Evolutionary conservation across 768 basidiomycete genomes (phyloP).

Genomic region (Tephrocybe sp.): DNA sequence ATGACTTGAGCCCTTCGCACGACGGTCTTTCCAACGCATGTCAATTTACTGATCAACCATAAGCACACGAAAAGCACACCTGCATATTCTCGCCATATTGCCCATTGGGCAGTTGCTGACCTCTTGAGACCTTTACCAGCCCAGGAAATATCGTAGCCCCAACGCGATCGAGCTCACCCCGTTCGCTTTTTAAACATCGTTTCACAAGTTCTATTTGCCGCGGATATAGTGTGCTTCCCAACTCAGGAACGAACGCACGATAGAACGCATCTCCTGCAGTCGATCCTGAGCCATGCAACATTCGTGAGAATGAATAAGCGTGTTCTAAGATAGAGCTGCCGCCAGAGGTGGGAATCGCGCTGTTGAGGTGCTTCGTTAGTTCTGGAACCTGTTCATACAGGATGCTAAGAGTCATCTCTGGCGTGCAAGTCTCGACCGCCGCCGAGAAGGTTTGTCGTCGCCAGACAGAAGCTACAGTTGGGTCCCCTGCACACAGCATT

Average conservation of each 20-base stretch:
- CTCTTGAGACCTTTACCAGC: constrained; percentile 72
- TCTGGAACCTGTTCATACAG: constrained; percentile 70
- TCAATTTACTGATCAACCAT: constrained; percentile 3
- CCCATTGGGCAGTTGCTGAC: constrained; percentile 30
- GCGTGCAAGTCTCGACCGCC: constrained; percentile 73
- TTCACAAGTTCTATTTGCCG: constrained; percentile 83
- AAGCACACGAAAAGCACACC: constrained; percentile 25
- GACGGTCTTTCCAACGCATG: constrained; percentile 49
- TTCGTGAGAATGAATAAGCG: constrained; percentile 79
- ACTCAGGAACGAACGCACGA: constrained; percentile 82
- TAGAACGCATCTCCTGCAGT: constrained; percentile 74
- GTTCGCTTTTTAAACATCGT: constrained; percentile 73
- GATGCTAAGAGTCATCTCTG: constrained; percentile 65
- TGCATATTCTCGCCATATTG: constrained; percentile 47
- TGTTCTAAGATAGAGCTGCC: constrained; percentile 63
- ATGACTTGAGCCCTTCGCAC: constrained; percentile 84
- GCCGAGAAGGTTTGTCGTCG: constrained; percentile 87
- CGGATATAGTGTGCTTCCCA: constrained; percentile 71
- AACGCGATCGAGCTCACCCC: constrained; percentile 69
- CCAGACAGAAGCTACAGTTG: constrained; percentile 89
- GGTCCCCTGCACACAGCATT: constrained; percentile 54
- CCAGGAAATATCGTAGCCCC: constrained; percentile 88
- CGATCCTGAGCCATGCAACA: constrained; percentile 73
- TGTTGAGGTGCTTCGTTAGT: constrained; percentile 52
- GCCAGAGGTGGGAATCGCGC: constrained; percentile 38